Conservation (phyloP, 257 asterid genomes). For the Galeopsis tetrahit region DNA sequence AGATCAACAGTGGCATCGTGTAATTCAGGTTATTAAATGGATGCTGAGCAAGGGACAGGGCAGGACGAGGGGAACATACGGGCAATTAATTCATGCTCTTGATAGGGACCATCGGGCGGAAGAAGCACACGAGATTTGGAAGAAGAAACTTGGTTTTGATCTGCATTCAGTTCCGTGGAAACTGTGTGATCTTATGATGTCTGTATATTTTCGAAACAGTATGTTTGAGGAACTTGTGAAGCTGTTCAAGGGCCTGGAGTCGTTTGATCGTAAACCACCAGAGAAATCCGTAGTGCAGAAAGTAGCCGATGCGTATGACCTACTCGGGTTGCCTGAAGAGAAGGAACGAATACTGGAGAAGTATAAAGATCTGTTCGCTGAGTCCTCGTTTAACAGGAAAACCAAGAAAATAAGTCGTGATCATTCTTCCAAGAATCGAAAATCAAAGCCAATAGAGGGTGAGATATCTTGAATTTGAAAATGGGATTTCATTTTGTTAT, state of each 20-base stretch:
- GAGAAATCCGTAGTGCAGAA: conserved; percentile 72
- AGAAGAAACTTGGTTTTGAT: conserved; percentile 67
- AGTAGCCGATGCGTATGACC: conserved; percentile 80
- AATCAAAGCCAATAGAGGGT: conserved; percentile 19
- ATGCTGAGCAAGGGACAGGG: conserved; percentile 97
- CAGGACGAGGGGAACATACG: conserved; percentile 73
- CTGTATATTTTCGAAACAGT: conserved; percentile 70
- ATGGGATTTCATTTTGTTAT: background rate
- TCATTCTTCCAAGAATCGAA: conserved; percentile 39
- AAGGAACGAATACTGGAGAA: conserved; percentile 71
- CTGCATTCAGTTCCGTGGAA: conserved; percentile 86
- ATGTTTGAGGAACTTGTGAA: conserved; percentile 76
- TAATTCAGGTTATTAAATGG: conserved; percentile 91
- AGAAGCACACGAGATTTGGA: conserved; percentile 82
- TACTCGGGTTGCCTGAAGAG: conserved; percentile 63
- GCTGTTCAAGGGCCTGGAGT: conserved; percentile 79
- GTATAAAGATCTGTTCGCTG: conserved; percentile 61
- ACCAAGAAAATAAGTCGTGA: conserved; percentile 41
- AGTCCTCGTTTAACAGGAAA: conserved; percentile 33
- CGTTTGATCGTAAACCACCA: conserved; percentile 78
- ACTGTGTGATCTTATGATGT: conserved; percentile 73
- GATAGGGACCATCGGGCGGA: conserved; percentile 79
- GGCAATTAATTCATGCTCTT: conserved; percentile 76
- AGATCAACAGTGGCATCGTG: conserved; percentile 83
- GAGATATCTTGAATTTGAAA: background rate